phyloP scores from a whole-genome alignment of 1,139 yeast species.

The Taphrina pruni region DNA sequence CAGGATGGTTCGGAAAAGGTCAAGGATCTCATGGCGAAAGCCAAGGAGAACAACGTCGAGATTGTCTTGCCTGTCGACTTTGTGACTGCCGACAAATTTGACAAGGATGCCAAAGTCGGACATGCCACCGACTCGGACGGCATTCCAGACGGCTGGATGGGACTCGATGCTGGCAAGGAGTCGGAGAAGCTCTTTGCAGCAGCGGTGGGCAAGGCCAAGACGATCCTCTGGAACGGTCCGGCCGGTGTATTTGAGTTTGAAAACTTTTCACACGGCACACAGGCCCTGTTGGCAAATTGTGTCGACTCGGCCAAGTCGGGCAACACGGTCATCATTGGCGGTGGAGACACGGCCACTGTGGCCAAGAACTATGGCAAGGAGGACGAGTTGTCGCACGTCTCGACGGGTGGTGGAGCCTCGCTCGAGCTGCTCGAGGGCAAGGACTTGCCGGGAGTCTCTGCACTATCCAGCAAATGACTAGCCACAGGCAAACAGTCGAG shows the following conservation, averaged over 20 bases:
- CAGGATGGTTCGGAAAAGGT: constrained; percentile 93
- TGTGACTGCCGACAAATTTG: constrained; percentile 90
- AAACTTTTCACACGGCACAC: constrained; percentile 85
- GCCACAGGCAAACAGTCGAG: constrained; percentile 1
- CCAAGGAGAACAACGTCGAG: constrained; percentile 91
- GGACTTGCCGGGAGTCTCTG: constrained; percentile 94
- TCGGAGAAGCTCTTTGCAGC: constrained; percentile 74
- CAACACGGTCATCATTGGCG: constrained; percentile 90
- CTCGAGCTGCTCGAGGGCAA: constrained; percentile 97
- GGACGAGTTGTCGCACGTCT: constrained; percentile 92
- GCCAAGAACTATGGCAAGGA: constrained; percentile 96
- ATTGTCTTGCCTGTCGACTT: constrained; percentile 91
- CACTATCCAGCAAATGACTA: constrained; percentile 69
- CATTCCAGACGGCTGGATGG: constrained; percentile 92
- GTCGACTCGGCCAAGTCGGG: constrained; percentile 81
- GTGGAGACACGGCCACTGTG: constrained; percentile 99
- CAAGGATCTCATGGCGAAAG: constrained; percentile 85
- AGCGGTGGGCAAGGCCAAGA: constrained; percentile 88
- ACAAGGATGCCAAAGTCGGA: constrained; percentile 83
- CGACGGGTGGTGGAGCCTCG: constrained; percentile 99
- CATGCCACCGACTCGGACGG: constrained; percentile 84
- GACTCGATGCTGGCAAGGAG: constrained; percentile 92
- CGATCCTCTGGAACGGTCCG: constrained; percentile 99
- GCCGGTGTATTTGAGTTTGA: constrained; percentile 99
- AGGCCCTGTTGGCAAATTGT: constrained; percentile 82